A percentile compares a stretch with the other conserved stretches of the same genome.
Evolutionary conservation across 306 rosid species (phyloP).

Genomic region (Prunus salicina): DNA sequence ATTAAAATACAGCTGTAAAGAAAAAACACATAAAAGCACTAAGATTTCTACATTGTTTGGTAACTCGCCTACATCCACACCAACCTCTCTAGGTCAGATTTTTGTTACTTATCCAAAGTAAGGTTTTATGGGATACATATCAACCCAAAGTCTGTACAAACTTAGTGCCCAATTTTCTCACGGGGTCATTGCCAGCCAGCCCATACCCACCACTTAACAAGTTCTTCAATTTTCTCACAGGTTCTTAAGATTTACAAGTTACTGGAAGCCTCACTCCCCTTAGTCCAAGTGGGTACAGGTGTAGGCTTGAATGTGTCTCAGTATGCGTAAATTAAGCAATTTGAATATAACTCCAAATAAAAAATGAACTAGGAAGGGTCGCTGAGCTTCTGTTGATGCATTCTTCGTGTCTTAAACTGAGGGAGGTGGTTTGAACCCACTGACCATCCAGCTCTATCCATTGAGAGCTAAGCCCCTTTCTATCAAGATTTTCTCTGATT

Average conservation of each 20-base stretch:
- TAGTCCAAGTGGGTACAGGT: neutral
- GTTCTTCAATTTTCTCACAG: neutral
- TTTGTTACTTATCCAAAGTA: neutral
- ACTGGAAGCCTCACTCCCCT: neutral
- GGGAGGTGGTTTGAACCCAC: neutral
- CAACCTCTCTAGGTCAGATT: neutral
- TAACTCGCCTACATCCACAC: neutral
- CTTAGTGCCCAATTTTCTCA: neutral
- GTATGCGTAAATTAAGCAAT: neutral
- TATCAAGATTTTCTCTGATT: neutral
- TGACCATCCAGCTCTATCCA: neutral
- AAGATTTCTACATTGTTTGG: neutral
- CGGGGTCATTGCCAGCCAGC: neutral
- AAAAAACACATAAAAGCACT: neutral
- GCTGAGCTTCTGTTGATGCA: neutral
- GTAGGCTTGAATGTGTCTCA: neutral
- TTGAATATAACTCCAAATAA: neutral
- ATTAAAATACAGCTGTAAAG: neutral
- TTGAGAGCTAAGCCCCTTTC: neutral
- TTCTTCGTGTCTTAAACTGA: neutral
- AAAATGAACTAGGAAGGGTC: neutral
- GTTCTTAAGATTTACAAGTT: neutral
- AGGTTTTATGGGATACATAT: neutral
- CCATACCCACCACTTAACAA: neutral
- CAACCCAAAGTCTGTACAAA: neutral